These are phyloP conservation scores for Microbotryum violaceum DNA, from an alignment of 1,284 basidiomycete species.

Conservation along the genomic window DNA sequence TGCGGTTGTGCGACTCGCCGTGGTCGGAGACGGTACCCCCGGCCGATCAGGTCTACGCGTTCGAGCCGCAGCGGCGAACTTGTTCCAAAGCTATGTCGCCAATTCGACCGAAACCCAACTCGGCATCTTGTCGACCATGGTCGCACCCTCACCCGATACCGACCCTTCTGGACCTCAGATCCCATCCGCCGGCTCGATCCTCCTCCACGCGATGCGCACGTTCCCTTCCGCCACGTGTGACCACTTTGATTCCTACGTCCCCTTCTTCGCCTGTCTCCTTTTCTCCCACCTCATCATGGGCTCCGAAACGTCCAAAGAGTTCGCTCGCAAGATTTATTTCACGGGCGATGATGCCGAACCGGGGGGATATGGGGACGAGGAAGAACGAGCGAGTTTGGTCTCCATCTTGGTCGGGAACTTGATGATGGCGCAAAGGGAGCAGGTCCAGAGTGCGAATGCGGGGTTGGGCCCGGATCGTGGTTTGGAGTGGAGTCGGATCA, in stretches of 20 bases:
- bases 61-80: conserved; percentile 45
- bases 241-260: conserved; percentile 48
- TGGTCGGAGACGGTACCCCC: conserved; percentile 40
- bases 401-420: conserved; percentile 54
- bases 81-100: conserved; percentile 42
- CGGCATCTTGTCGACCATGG: conserved; percentile 50
- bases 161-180: neutral
- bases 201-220: conserved; percentile 48
- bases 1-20: conserved; percentile 40
- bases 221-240: conserved; percentile 40
- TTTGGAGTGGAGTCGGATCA: conserved; percentile 80
- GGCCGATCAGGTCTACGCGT: conserved; percentile 38
- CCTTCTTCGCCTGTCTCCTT: conserved; percentile 48
- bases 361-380: conserved; percentile 46
- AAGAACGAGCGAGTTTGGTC: conserved; percentile 46
- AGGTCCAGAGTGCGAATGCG: conserved; percentile 43
- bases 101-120: conserved; percentile 43
- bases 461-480: conserved; percentile 48
- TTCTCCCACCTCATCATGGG: conserved; percentile 49
- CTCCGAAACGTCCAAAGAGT: conserved; percentile 49
- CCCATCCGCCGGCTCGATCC: conserved; percentile 45
- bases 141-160: conserved; percentile 25
- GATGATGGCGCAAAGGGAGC: conserved; percentile 53
- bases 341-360: conserved; percentile 34
- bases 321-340: conserved; percentile 46